Conservation (phyloP, 2,329 filamentous ascomycete species). For the Microsporum audouinii region DNA sequence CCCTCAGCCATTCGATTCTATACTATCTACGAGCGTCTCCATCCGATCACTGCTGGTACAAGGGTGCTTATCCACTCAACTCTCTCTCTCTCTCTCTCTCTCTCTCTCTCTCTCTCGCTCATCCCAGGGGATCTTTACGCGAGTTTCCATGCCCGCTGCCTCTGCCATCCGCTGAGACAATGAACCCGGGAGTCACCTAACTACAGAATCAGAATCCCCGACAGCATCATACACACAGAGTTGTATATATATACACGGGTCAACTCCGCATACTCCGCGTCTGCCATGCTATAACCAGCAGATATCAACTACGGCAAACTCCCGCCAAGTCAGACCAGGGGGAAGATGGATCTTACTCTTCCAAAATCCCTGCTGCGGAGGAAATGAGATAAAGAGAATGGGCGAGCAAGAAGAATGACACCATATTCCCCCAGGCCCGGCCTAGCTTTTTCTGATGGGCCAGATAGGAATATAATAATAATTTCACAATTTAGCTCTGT, state of each 20-base stretch:
- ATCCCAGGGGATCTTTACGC: not conserved
- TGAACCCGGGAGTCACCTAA: too few species aligned
- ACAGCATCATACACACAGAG: too few species aligned
- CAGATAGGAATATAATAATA: slow-evolving; percentile 1
- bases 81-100: not conserved
- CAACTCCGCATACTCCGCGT: too few species aligned
- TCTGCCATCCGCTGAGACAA: not conserved
- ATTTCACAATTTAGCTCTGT: slow-evolving; percentile 2
- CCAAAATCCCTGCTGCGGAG: not conserved
- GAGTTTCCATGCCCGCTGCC: not conserved
- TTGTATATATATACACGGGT: too few species aligned
- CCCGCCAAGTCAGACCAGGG: slow-evolving; percentile 4
- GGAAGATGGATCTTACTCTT: not conserved
- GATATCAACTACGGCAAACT: too few species aligned
- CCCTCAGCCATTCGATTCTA: not conserved
- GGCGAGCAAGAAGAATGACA: not conserved
- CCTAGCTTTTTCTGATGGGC: not conserved
- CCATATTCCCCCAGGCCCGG: not conserved
- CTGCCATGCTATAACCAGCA: not conserved
- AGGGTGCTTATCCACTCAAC: not conserved
- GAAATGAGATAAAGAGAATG: not conserved
- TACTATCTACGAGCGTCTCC: not conserved
- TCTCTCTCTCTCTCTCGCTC: too few species aligned
- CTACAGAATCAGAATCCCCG: too few species aligned
- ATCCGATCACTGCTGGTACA: not conserved